phyloP scores from a whole-genome alignment of 345 rosid species.

The Eutrema yunnanense region DNA sequence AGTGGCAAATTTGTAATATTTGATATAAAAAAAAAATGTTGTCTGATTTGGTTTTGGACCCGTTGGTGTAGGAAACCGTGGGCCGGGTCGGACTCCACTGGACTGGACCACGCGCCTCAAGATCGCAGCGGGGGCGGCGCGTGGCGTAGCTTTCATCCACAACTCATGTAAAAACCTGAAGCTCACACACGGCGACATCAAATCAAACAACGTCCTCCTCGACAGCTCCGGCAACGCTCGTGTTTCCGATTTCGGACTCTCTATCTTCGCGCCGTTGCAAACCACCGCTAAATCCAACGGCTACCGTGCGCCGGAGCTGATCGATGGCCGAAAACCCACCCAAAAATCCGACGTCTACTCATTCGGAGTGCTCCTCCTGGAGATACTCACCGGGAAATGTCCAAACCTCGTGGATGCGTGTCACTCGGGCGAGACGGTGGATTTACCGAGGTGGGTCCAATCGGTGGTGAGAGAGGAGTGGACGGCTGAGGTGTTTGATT shows the following conservation, averaged over 20 bases:
- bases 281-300: conserved; percentile 51
- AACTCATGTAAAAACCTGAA: conserved; percentile 62
- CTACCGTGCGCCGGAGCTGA: conserved; percentile 62
- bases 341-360: conserved; percentile 81
- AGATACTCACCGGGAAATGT: conserved; percentile 75
- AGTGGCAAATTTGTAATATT: neutral
- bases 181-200: conserved; percentile 79
- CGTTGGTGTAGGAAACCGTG: conserved; percentile 62
- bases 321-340: conserved; percentile 42
- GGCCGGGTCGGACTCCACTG: conserved; percentile 81
- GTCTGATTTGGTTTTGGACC: neutral
- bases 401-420: conserved; percentile 50
- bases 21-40: neutral
- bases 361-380: conserved; percentile 67
- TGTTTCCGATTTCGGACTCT: conserved; percentile 67
- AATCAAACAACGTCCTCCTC: conserved; percentile 74
- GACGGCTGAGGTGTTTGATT: conserved; percentile 84
- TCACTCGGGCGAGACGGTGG: conserved; percentile 40
- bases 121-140: conserved; percentile 77
- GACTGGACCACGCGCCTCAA: conserved; percentile 87
- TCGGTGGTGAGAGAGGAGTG: conserved; percentile 82
- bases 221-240: conserved; percentile 61
- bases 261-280: conserved; percentile 40
- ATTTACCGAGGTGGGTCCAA: conserved; percentile 74
- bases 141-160: conserved; percentile 72